Percentiles rank a stretch among this genome's conserved stretches.
Conservation (phyloP, 2,329 filamentous ascomycete genomes). For the Huntiella bhutanensis region DNA sequence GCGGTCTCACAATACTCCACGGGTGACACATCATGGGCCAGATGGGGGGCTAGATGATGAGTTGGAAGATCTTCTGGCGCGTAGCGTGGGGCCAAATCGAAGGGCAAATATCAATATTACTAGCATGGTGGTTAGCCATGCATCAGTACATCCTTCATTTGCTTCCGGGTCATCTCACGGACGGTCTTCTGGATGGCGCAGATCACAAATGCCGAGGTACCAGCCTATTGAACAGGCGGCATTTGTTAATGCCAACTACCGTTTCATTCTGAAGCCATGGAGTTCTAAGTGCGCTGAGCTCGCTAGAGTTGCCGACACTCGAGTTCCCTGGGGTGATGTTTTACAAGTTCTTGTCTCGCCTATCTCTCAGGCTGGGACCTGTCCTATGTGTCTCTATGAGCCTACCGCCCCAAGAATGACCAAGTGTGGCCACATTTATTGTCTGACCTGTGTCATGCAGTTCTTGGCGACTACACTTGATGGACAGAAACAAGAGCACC, state of each 20-base stretch:
- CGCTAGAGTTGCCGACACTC: constrained; percentile 68
- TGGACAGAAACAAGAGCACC: constrained; percentile 24
- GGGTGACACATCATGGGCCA: too few relatives aligned
- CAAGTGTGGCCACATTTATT: constrained; percentile 93
- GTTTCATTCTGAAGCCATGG: constrained; percentile 78
- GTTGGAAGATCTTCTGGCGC: too few relatives aligned
- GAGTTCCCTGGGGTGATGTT: constrained; percentile 78
- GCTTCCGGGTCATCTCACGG: too few relatives aligned
- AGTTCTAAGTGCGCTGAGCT: constrained; percentile 59
- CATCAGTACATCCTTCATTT: too few relatives aligned
- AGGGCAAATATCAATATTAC: too few relatives aligned
- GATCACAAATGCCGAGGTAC: constrained; percentile 59
- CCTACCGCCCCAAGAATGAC: constrained; percentile 94
- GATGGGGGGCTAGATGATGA: too few relatives aligned
- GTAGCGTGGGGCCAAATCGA: too few relatives aligned
- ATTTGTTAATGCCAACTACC: constrained; percentile 87
- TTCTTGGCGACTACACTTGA: constrained; percentile 43
- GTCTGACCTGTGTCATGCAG: constrained; percentile 75
- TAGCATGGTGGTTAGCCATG: too few relatives aligned
- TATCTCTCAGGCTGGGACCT: constrained; percentile 72
- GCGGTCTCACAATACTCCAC: too few relatives aligned
- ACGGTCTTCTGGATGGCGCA: constrained; percentile 32
- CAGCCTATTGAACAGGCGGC: constrained; percentile 81
- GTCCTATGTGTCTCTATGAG: constrained; percentile 84
- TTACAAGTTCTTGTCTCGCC: constrained; percentile 81